These are phyloP conservation scores for Aegle marmelos DNA, from an alignment of 345 rosid species.

Conservation along the genomic window DNA sequence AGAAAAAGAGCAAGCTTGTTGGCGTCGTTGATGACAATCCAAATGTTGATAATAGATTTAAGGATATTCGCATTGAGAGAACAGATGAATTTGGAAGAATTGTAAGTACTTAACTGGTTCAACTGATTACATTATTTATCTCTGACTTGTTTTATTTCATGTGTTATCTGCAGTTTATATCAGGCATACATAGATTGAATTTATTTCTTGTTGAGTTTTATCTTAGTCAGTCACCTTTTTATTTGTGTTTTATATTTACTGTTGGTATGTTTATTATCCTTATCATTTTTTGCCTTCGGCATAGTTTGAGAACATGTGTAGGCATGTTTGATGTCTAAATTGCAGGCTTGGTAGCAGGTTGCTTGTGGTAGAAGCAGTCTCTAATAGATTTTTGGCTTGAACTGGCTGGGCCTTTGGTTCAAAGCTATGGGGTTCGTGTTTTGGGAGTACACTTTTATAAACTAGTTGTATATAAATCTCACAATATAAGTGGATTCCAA, in stretches of 20 bases:
- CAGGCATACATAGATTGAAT: background rate
- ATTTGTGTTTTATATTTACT: background rate
- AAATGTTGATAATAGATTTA: slow-evolving; percentile 39
- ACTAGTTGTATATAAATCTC: background rate
- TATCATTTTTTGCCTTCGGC: background rate
- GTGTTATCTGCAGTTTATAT: background rate
- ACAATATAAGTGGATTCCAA: background rate
- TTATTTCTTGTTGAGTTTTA: background rate
- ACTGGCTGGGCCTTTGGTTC: too few species aligned
- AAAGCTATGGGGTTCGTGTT: too few species aligned
- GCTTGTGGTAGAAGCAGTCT: too few species aligned
- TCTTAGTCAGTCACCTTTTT: background rate
- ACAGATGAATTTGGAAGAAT: slow-evolving; percentile 94
- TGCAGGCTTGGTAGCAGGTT: too few species aligned
- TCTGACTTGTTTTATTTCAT: background rate
- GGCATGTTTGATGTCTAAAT: too few species aligned
- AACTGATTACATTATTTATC: background rate
- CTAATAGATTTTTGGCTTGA: too few species aligned
- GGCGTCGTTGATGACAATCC: slow-evolving; percentile 60
- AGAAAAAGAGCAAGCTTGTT: slow-evolving; percentile 94
- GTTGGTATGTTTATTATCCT: background rate
- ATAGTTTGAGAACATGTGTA: background rate
- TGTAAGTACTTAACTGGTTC: slow-evolving; percentile 48
- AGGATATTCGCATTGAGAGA: slow-evolving; percentile 84
- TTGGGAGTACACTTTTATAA: too few species aligned